Percentiles rank a stretch among this genome's conserved stretches.
phyloP scores from a whole-genome alignment of 352 stramenopile species.

The Globisporangium irregulare region DNA sequence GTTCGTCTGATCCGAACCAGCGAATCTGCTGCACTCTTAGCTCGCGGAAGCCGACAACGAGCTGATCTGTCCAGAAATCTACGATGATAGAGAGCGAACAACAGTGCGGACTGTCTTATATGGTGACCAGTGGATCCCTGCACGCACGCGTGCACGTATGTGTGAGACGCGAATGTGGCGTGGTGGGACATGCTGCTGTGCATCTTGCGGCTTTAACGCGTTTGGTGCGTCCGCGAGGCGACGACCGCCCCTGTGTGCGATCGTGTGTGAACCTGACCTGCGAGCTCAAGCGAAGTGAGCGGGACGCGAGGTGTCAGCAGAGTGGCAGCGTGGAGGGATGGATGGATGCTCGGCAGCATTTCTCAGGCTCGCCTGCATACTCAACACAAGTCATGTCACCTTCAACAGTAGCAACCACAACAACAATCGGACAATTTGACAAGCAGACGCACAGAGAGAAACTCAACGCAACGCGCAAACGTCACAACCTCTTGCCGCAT shows the following conservation, averaged over 20 bases:
- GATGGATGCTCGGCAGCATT: not conserved
- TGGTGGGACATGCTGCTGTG: conserved; percentile 1
- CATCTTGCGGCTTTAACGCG: not conserved
- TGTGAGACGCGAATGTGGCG: not conserved
- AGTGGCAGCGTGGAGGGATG: conserved; percentile 1
- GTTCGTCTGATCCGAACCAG: not conserved
- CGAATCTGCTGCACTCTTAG: not conserved
- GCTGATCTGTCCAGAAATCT: not conserved
- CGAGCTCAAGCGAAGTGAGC: not conserved
- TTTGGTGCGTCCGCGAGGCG: not conserved
- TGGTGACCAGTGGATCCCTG: not conserved
- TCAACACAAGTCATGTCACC: not conserved
- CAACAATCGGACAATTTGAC: conserved; percentile 2
- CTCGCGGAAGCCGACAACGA: not conserved
- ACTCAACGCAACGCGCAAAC: conserved; percentile 1
- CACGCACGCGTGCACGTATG: not conserved
- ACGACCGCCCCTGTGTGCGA: not conserved
- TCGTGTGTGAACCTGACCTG: not conserved
- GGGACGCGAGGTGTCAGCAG: conserved; percentile 5
- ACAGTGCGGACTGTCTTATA: not conserved
- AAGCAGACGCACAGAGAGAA: not conserved
- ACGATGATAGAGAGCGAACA: not conserved
- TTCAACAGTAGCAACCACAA: conserved; percentile 1
- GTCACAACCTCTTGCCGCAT: conserved; percentile 1
- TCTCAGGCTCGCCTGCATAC: conserved; percentile 5